Base-by-base conservation (phyloP, 73 alveolate species). In the Paramecium octaurelia region DNA sequence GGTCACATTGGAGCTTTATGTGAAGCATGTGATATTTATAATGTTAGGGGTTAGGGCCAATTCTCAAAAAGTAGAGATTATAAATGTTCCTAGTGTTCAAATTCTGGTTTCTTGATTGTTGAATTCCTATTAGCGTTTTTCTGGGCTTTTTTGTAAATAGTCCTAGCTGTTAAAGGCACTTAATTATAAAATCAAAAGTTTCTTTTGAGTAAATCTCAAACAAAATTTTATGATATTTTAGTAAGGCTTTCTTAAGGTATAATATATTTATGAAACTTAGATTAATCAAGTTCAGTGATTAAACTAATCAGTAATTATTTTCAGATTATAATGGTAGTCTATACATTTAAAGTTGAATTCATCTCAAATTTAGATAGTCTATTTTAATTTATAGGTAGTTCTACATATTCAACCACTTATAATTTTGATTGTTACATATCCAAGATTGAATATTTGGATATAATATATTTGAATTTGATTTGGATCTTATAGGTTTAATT, bases 1-100 rank as follows among this genome's bases (percentile, higher is more conserved):
- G 94, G 94, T 24, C 91, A 88, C 43, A 6, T 88, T 12, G 94
- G 94, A 6, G 94, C 94, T 23, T 40, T 88, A 42, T 88, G 94
- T 12, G 94, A 88, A 27, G 75, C 42, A 20, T 88, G 94, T 44
- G 94, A 88, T 46, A 71, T 88, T 11, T 58, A 46, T 34, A 85
- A 85, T 20, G 38, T 38, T 2, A 60, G 93, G 58, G 93, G 93
- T 6, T 14, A 54, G 8, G 86, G 54, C n/a, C n/a, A 64, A 24
- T 87, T 64, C 21, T 87, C 93, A 20, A 60, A 58, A 11, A 59
- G 88, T 31, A 57, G 73, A 34, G 18, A 87, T 10, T 87, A 58
- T 64, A 87, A 21, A 35, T 87, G 93, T 87, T 85, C 88, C 1
- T 8, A 21, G 35, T 87, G 93, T 76, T 14, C 59, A 21, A 50